Evolutionary conservation across 2,329 filamentous ascomycete species (phyloP), one percentile per base, ranked within the genome.

Genomic region (Curvularia sp.): DNA sequence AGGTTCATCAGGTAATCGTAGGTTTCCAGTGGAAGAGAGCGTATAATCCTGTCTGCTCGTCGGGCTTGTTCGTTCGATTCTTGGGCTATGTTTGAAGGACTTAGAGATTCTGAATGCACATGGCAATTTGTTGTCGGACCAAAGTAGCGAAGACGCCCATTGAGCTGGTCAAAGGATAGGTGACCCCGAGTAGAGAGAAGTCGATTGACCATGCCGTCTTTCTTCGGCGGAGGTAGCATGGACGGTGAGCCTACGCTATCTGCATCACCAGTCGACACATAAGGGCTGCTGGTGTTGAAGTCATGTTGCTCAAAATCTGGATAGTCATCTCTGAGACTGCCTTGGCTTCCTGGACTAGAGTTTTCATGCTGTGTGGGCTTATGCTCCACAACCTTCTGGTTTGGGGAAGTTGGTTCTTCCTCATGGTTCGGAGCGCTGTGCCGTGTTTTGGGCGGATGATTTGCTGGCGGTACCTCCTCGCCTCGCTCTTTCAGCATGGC

Each of bases 71-170:
- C 82, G 0, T 79, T 74, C 4, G 78, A 75, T 55, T 82, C 80
- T 13, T 75, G 72, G 1, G 71, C 72, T 46, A 77, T 70, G 13
- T 79, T 76, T 20, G 75, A 69, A 0, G 68, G 58, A n/a, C 74
- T 73, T 1, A 74, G 66, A 1, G 77, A 68, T 30, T 74, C 72
- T 4, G 81, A 81, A 59, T 84, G 81, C 1, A 85, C 81, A 53
- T 85, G 83, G 56, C 79, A 81, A 68, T 84, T 85, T 49, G 82
- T 83, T 3, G 83, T 84, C 1, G 82, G 82, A 1, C 83, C 83
- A 56, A 84, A 85, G 72, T 83, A 85, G 24, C 82, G 78, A 5
- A 83, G 67, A n/a, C 80, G 75, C 4, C 82, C 82, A 20, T 79
- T 82, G 1, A 83, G 71, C 59, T 83, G 82, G 59, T 85, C 83